Percentiles rank a stretch among this genome's conserved stretches.
Evolutionary conservation across 106 monocot species (phyloP).

Genomic region (Dioscorea zingiberensis): DNA sequence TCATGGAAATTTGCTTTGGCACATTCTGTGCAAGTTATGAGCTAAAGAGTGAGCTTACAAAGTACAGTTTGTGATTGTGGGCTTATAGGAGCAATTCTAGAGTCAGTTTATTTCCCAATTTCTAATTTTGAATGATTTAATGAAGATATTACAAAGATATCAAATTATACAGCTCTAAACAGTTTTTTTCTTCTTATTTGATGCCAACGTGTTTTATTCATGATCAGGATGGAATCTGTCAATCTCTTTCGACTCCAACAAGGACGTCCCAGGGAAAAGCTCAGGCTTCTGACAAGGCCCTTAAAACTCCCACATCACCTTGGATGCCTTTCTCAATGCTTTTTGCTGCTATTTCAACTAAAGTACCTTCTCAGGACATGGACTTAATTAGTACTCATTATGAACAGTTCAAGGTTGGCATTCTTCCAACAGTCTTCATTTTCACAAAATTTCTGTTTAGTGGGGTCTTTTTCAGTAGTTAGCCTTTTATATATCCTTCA

Average conservation of each 20-base stretch:
- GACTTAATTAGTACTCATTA: constrained; percentile 64
- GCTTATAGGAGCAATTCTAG: no score
- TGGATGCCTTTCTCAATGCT: constrained; percentile 99
- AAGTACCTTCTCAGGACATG: constrained; percentile 74
- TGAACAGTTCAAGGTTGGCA: constrained; percentile 79
- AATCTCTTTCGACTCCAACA: constrained; percentile 12
- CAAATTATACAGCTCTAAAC: no score
- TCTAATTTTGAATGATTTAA: no score
- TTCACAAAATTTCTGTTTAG: neutral
- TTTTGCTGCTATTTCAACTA: constrained; percentile 87
- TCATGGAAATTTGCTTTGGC: no score
- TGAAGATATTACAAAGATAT: no score
- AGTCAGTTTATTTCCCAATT: no score
- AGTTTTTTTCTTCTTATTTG: neutral
- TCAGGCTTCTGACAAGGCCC: constrained; percentile 18
- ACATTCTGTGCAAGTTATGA: no score
- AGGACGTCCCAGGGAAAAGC: constrained; percentile 16
- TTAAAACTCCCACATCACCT: constrained; percentile 48
- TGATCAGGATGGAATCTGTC: constrained; percentile 13
- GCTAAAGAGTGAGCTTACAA: no score
- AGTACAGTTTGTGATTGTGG: no score
- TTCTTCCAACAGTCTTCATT: neutral
- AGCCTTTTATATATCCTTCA: neutral
- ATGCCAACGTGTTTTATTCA: neutral
- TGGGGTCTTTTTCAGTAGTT: neutral